Evolutionary conservation across 805 yeast genomes (phyloP), one percentile per base, ranked within the genome.

Genomic region (Phaffomyces opuntiae): DNA sequence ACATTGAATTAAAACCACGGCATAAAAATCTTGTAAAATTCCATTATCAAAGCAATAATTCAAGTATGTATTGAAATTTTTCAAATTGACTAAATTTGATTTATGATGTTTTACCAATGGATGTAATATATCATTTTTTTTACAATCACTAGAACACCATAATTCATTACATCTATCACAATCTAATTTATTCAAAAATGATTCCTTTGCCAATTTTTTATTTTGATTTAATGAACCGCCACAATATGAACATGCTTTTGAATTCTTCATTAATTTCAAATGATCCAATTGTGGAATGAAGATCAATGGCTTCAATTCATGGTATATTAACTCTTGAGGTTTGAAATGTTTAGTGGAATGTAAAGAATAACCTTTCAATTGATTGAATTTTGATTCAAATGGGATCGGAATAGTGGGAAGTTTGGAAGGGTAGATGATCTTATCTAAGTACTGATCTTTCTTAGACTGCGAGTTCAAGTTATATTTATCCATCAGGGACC

Each of bases 221-320:
- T 43, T n/a, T 3, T 16, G 19, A 9, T 13, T 17, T 35, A 45
- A 13, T 33, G 66, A 50, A 16, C 67, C 54, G 0, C 89, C 87
- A 67, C 96, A 87, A 56, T 75, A 73, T 2, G 87, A 69, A 61
- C 96, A 87, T 4, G 87, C 85, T 53, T 76, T 77, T 0, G 89
- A 86, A 19, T 62, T 58, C 39, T 74, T 68, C 53, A 84, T 76
- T 47, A 84, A 64, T 35, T 75, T 71, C 39, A 80, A 64, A 53
- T 81, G 78, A 14, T 83, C 87, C 50, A 86, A 67, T 3, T 84
- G 87, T 3, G 91, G 87, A 1, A 85, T 66, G 35, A 77, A 74
- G 37, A 75, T 67, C 46, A 87, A 69, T 7, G 88, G 78, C 1
- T 66, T 68, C 14, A 29, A 9, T 12, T 61, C 53, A 56, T 86